phyloP scores from a whole-genome alignment of 2,329 filamentous ascomycete genomes.

The Albifimbria verrucaria region DNA sequence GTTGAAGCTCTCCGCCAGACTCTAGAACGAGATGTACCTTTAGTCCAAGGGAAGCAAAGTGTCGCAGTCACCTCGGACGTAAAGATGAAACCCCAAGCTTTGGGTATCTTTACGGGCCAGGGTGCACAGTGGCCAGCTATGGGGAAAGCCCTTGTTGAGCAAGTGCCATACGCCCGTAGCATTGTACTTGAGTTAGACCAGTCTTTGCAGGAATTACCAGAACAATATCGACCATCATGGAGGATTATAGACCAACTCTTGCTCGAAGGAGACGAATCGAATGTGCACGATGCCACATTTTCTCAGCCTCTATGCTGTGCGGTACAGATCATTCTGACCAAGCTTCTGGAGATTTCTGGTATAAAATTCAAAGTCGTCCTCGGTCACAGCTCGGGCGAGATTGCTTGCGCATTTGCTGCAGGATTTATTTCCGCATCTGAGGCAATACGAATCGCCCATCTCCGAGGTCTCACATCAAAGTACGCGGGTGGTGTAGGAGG shows the following conservation, averaged over 20 bases:
- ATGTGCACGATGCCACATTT: constrained; percentile 18
- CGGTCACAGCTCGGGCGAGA: constrained; percentile 47
- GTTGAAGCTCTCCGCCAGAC: neutral
- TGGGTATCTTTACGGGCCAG: constrained; percentile 27
- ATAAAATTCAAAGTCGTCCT: constrained; percentile 32
- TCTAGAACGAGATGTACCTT: neutral
- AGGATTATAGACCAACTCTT: neutral
- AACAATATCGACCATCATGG: constrained; percentile 17
- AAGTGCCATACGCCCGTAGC: neutral
- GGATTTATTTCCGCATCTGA: constrained; percentile 29
- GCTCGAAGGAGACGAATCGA: constrained; percentile 4
- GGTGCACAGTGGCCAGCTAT: constrained; percentile 27
- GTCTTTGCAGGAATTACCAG: constrained; percentile 7
- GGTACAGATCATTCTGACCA: constrained; percentile 20
- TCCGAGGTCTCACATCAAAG: neutral
- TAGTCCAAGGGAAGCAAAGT: neutral
- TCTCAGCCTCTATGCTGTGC: constrained; percentile 24
- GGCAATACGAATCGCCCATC: constrained; percentile 12
- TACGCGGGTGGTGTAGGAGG: neutral
- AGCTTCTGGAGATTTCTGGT: constrained; percentile 21
- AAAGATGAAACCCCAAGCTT: neutral
- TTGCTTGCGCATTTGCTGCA: constrained; percentile 45
- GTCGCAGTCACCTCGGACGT: neutral
- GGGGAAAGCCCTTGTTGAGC: constrained; percentile 14
- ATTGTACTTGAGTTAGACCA: neutral